Evolutionary conservation across 2,329 filamentous ascomycete genomes (phyloP).

Genomic region (Phialophora verrucosa): DNA sequence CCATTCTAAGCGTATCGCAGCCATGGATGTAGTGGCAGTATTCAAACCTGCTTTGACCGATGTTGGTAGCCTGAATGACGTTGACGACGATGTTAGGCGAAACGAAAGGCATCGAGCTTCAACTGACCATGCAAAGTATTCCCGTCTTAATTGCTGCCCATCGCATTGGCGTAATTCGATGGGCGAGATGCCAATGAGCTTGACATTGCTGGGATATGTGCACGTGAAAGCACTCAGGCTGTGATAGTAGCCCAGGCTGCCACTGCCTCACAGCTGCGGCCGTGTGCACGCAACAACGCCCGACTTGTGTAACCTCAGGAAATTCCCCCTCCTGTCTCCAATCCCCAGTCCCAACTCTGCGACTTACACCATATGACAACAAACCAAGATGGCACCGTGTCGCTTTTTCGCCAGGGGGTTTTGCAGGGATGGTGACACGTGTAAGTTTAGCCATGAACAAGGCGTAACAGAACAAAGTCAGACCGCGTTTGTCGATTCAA

Average conservation of each 20-base stretch:
- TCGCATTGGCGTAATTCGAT: too few relatives aligned
- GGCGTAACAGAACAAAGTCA: background rate
- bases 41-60: too few relatives aligned
- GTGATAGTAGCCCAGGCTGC: background rate
- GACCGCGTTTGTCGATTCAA: background rate
- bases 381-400: slow-evolving; percentile 7
- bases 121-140: too few relatives aligned
- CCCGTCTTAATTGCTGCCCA: too few relatives aligned
- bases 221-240: too few relatives aligned
- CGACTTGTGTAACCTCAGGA: background rate
- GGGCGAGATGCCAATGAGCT: too few relatives aligned
- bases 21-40: too few relatives aligned
- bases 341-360: background rate
- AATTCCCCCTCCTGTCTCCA: background rate
- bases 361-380: background rate
- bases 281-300: background rate
- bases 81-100: too few relatives aligned
- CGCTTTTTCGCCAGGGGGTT: slow-evolving; percentile 14
- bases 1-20: too few relatives aligned
- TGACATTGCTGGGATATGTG: too few relatives aligned
- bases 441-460: slow-evolving; percentile 17
- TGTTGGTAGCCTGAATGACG: too few relatives aligned
- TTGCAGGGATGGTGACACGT: slow-evolving; percentile 21
- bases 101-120: too few relatives aligned
- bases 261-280: background rate